Evolutionary conservation across 2,329 filamentous ascomycete species (phyloP).

Genomic region (Boeremia exigua): DNA sequence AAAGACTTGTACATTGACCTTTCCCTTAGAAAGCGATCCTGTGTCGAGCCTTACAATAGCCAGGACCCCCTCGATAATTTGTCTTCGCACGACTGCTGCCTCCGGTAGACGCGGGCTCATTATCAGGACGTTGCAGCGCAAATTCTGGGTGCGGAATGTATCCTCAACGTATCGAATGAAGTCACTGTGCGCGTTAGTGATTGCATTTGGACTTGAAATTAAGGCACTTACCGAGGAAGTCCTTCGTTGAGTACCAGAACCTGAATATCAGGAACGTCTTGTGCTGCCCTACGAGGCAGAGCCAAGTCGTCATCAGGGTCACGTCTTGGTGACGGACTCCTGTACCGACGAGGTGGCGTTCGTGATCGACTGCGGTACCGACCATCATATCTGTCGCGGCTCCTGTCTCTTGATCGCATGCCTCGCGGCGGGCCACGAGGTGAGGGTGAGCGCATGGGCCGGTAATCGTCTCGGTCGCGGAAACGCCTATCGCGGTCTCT

Average conservation of each 20-base stretch:
- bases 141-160: conserved; percentile 72
- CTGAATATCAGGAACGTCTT: conserved; percentile 87
- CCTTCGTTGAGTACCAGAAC: conserved; percentile 77
- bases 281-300: conserved; percentile 74
- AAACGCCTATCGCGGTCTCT: conserved; percentile 61
- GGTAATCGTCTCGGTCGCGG: conserved; percentile 65
- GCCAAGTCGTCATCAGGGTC: conserved; percentile 68
- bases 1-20: conserved; percentile 84
- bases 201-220: too few relatives aligned
- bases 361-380: conserved; percentile 67
- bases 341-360: conserved; percentile 67
- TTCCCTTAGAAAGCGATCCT: conserved; percentile 71
- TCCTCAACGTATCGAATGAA: conserved; percentile 85
- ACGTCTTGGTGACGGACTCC: conserved; percentile 72
- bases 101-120: conserved; percentile 78
- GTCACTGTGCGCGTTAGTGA: conserved; percentile 54
- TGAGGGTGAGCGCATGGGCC: conserved; percentile 54
- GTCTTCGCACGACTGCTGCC: conserved; percentile 78
- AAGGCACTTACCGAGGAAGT: conserved; percentile 55
- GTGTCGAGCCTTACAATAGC: conserved; percentile 80
- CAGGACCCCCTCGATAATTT: conserved; percentile 86
- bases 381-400: conserved; percentile 59
- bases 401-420: conserved; percentile 46
- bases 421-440: conserved; percentile 48
- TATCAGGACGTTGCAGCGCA: conserved; percentile 80